phyloP scores from a whole-genome alignment of 2,329 filamentous ascomycete species.

The Ceratocystis ficicola region DNA sequence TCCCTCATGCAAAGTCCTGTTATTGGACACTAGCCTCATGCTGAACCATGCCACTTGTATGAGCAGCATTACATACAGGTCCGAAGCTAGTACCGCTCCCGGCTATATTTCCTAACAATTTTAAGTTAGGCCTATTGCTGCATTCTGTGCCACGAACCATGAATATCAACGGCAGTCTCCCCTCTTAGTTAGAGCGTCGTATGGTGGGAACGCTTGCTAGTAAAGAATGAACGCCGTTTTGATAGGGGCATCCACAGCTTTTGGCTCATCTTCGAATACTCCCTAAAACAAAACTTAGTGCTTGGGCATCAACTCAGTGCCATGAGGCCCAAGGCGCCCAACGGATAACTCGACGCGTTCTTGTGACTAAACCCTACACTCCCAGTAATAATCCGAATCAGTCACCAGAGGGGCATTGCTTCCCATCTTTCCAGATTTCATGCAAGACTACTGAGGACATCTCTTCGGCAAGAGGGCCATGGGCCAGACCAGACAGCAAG shows the following conservation, averaged over 20 bases:
- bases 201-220: neutral
- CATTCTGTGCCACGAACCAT: neutral
- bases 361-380: too few relatives aligned
- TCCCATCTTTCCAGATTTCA: too few relatives aligned
- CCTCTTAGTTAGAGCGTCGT: neutral
- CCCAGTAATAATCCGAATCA: too few relatives aligned
- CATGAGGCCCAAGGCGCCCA: too few relatives aligned
- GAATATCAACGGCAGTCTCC: neutral
- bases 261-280: neutral
- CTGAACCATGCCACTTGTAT: neutral
- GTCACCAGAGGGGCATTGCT: too few relatives aligned
- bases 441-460: too few relatives aligned
- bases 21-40: neutral
- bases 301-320: too few relatives aligned
- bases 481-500: too few relatives aligned
- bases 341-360: too few relatives aligned
- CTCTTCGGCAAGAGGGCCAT: too few relatives aligned
- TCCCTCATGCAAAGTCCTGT: neutral
- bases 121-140: neutral
- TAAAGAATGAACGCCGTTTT: neutral
- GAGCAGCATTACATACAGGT: neutral
- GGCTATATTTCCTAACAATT: neutral
- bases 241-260: neutral
- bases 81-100: neutral
- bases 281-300: too few relatives aligned